Percentiles rank a stretch among this genome's conserved stretches.
Evolutionary conservation across 2,329 filamentous ascomycete species (phyloP).

Genomic region (Dendrostoma leiphaemia): DNA sequence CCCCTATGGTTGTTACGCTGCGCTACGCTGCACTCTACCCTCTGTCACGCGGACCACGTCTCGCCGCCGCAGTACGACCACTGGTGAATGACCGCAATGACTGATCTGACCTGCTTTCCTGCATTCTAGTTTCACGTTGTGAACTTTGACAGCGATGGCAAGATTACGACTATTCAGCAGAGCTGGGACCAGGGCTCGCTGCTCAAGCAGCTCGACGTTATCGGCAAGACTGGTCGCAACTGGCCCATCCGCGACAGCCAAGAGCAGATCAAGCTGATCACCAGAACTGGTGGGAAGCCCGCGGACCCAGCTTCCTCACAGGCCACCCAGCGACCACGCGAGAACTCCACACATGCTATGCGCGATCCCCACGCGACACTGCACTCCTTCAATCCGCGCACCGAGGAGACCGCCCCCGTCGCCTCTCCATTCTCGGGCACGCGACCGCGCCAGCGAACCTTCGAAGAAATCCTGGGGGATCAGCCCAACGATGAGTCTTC

Average conservation of each 20-base stretch:
- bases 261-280: constrained; percentile 79
- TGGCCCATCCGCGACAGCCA: constrained; percentile 91
- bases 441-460: constrained; percentile 63
- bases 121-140: constrained; percentile 76
- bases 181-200: constrained; percentile 95
- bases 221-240: constrained; percentile 84
- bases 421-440: constrained; percentile 61
- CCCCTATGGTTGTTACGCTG: neutral
- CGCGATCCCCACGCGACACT: constrained; percentile 70
- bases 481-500: constrained; percentile 37
- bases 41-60: neutral
- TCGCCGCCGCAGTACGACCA: neutral
- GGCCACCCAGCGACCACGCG: constrained; percentile 43
- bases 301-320: constrained; percentile 30
- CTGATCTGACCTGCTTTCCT: neutral
- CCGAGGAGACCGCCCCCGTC: constrained; percentile 51
- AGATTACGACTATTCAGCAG: constrained; percentile 83
- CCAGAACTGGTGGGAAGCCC: constrained; percentile 41
- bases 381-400: constrained; percentile 70
- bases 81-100: neutral
- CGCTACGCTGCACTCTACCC: neutral
- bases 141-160: constrained; percentile 70
- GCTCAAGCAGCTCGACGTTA: constrained; percentile 89
- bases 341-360: constrained; percentile 51
- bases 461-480: constrained; percentile 69